These are phyloP conservation scores for Eucalyptus dawsonii DNA, from an alignment of 345 rosid genomes.

Conservation along the genomic window DNA sequence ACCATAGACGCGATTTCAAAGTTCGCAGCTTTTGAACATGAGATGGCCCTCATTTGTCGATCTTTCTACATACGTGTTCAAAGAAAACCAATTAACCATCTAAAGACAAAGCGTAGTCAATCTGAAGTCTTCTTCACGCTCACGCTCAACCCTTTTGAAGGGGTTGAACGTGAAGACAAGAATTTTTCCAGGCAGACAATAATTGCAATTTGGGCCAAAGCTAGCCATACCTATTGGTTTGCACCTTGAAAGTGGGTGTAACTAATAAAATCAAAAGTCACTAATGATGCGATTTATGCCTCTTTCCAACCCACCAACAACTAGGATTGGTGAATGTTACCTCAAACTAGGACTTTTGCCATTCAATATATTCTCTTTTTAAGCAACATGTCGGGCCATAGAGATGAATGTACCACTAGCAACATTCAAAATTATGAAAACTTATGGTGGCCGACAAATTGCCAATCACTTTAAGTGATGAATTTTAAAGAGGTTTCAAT, in stretches of 20 bases:
- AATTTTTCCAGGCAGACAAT: too few relatives aligned
- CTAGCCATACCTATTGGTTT: too few relatives aligned
- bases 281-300: neutral
- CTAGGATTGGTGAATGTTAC: neutral
- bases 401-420: neutral
- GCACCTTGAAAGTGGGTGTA: neutral
- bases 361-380: neutral
- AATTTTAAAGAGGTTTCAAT: too few relatives aligned
- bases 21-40: neutral
- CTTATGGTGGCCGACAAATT: neutral
- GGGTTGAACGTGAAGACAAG: neutral
- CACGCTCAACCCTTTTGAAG: neutral
- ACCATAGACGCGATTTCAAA: too few relatives aligned
- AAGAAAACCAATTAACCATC: neutral
- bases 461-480: too few relatives aligned
- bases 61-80: neutral
- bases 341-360: neutral
- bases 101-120: neutral
- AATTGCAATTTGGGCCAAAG: too few relatives aligned
- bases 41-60: neutral
- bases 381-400: neutral
- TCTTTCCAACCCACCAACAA: neutral
- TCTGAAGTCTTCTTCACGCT: neutral
- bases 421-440: rapidly evolving
- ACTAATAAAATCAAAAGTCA: neutral